Base-by-base conservation (phyloP, 1,284 basidiomycete species). In the Irpex sp. region DNA sequence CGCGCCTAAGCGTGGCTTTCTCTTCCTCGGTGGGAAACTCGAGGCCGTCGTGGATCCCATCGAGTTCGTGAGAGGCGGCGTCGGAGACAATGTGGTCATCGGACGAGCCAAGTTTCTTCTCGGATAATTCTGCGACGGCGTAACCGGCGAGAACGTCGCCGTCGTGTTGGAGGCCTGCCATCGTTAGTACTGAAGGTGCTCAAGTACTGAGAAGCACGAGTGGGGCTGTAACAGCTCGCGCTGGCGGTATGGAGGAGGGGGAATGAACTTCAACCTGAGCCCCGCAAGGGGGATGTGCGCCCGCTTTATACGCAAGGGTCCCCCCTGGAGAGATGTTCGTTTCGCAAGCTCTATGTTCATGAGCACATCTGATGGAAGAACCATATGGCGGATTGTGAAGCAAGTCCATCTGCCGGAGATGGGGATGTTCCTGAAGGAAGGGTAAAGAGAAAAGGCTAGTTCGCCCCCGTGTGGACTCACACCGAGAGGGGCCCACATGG, bases 21-120 rank as follows among this genome's bases (percentile, higher is more conserved):
- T 93, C 91, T 71, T 92, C 85, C 33, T 85, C 84, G 1, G 90
- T 90, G 2, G 92, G 92, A 64, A 87, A 84, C 63, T 83, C 80
- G 58, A 87, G 79, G 21, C 83, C 84, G 47, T 84, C 83, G 59
- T 87, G 81, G 60, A 79, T 76, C 36, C 77, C 80, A 61, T 85
- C 83, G 63, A 66, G 69, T 61, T 72, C 72, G 36, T 68, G 61
- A 47, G 64, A 65, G 51, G 63, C 58, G 33, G 60, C 17, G n/a
- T 61, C 56, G 19, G 67, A 67, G 54, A 67, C 51, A 43, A 65
- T 55, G 26, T 65, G 37, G 37, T 15, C 59, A 58, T 69, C 61
- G 36, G 67, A 63, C 57, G 69, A 69, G 36, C 35, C 61, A 21
- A 64, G 62, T 61, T 73, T 70, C 65, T 73, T 71, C 65, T 75